phyloP scores from a whole-genome alignment of 2,329 filamentous ascomycete genomes.

The Sporothrix mexicana region DNA sequence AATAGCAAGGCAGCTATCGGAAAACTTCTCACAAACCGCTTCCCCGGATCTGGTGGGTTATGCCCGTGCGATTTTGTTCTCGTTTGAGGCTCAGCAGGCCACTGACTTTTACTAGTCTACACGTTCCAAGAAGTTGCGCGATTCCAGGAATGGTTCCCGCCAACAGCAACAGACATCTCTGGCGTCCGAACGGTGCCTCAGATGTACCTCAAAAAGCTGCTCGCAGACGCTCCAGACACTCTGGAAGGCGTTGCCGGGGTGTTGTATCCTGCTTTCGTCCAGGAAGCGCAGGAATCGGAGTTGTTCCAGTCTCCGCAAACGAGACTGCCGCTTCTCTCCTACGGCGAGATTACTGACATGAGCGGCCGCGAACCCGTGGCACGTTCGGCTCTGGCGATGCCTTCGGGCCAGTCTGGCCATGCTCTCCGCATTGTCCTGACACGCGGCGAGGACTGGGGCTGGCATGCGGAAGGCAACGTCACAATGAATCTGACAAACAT shows the following conservation, averaged over 20 bases:
- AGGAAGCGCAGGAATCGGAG: constrained; percentile 44
- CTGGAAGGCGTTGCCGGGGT: constrained; percentile 47
- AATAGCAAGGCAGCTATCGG: constrained; percentile 19
- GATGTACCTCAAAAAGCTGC: constrained; percentile 57
- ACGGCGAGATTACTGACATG: constrained; percentile 60
- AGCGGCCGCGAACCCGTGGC: constrained; percentile 40
- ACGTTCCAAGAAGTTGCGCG: constrained; percentile 42
- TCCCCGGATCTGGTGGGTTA: background rate
- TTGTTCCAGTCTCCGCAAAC: constrained; percentile 30
- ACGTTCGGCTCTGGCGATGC: constrained; percentile 53
- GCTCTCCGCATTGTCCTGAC: constrained; percentile 61
- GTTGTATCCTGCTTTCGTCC: constrained; percentile 45
- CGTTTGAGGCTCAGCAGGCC: background rate
- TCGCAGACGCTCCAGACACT: constrained; percentile 58
- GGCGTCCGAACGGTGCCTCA: constrained; percentile 24
- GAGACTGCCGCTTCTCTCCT: constrained; percentile 53
- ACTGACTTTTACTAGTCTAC: constrained; percentile 21
- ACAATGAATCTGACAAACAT: constrained; percentile 56
- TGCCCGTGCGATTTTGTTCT: background rate
- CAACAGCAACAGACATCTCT: constrained; percentile 33
- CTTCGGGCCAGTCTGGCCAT: constrained; percentile 63
- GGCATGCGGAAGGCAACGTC: constrained; percentile 54
- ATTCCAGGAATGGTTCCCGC: constrained; percentile 42
- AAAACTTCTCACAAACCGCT: constrained; percentile 34
- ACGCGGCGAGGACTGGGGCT: constrained; percentile 59